These are phyloP conservation scores for Saturnispora sanitii DNA, from an alignment of 805 yeast species.

Conservation along the genomic window DNA sequence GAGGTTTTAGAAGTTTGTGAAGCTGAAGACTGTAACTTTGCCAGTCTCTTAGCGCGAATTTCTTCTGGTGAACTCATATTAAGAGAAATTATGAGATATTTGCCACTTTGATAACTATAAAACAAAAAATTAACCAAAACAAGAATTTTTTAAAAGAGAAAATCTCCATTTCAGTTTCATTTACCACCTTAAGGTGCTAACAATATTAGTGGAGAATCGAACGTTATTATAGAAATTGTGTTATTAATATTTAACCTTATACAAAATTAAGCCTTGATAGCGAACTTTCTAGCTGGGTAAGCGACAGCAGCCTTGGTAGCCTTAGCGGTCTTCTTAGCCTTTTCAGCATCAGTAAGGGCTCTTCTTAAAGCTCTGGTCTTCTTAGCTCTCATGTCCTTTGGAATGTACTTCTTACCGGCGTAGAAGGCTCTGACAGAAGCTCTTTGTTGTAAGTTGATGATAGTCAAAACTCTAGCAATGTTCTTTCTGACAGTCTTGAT, in stretches of 20 bases:
- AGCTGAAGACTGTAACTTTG: constrained; percentile 29
- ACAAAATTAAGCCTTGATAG: constrained; percentile 83
- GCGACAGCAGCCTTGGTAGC: constrained; percentile 87
- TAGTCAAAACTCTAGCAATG: constrained; percentile 96
- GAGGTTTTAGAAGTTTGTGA: background rate
- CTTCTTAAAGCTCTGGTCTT: constrained; percentile 99
- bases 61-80: constrained; percentile 16
- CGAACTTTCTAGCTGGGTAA: constrained; percentile 97
- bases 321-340: constrained; percentile 71
- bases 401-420: constrained; percentile 90
- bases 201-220: too few species aligned
- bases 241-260: constrained; percentile 2
- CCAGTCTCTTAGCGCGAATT: constrained; percentile 39
- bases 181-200: too few species aligned
- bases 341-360: constrained; percentile 82
- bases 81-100: background rate
- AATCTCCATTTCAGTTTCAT: too few species aligned
- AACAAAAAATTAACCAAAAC: background rate
- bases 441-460: constrained; percentile 95
- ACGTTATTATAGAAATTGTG: background rate
- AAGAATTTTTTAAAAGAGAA: too few species aligned
- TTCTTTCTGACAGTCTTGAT: constrained; percentile 96
- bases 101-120: constrained; percentile 1
- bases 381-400: constrained; percentile 99
- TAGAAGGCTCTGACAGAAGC: constrained; percentile 89